A percentile compares a stretch with the other conserved stretches of the same genome.
These are phyloP conservation scores for Raphanus hybrid DNA, from an alignment of 441 rosid genomes.

Conservation along the genomic window DNA sequence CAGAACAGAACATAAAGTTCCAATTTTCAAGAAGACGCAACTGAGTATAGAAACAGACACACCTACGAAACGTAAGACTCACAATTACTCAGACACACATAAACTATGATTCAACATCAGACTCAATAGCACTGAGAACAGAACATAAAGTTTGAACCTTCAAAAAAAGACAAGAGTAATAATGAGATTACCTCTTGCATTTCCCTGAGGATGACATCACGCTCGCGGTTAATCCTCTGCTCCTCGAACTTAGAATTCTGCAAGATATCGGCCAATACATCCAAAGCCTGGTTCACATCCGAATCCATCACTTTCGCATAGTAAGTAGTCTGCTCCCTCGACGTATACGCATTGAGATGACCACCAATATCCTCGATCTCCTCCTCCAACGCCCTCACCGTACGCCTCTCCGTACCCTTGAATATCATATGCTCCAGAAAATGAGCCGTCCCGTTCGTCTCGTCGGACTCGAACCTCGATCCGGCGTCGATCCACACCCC, in stretches of 20 bases:
- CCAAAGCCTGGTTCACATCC: constrained; percentile 47
- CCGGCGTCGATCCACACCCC: no score
- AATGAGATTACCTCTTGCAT: constrained; percentile 81
- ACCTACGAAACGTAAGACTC: neutral
- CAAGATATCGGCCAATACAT: constrained; percentile 75
- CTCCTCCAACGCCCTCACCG: constrained; percentile 67
- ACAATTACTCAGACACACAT: no score
- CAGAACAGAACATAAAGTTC: constrained; percentile 2
- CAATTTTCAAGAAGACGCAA: no score
- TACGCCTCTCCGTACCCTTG: constrained; percentile 76
- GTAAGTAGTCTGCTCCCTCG: constrained; percentile 90
- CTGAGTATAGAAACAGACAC: no score
- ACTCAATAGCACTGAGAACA: neutral
- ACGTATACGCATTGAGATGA: constrained; percentile 90
- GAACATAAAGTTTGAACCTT: neutral
- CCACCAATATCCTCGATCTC: constrained; percentile 93
- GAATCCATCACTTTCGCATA: constrained; percentile 83
- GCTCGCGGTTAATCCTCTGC: constrained; percentile 67
- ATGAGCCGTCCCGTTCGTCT: constrained; percentile 77
- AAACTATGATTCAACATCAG: no score
- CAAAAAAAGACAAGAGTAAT: no score
- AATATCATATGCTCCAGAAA: constrained; percentile 95
- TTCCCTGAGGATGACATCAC: constrained; percentile 91
- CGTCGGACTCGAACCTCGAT: neutral
- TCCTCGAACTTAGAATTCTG: constrained; percentile 88